Base-by-base conservation (phyloP, 352 stramenopile species). In the Pythium sp. region DNA sequence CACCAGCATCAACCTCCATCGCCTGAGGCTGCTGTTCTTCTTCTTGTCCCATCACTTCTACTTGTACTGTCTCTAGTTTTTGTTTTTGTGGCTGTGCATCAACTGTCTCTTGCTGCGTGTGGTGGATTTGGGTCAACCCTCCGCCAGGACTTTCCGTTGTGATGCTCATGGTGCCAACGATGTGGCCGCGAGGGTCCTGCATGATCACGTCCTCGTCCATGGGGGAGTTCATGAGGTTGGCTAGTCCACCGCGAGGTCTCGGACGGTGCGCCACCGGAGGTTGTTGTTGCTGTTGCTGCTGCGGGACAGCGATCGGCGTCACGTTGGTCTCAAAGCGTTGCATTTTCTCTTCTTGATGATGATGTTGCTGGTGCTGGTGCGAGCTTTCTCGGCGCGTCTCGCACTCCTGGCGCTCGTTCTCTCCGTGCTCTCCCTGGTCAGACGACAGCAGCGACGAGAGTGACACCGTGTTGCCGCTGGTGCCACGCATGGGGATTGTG, bases 171-270 rank as follows among this genome's bases (percentile, higher is more conserved):
- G 49, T 55, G 20, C 43, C 51, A 7, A 22, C 14, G 26, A 34
- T 22, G 30, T 63, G 58, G 12, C 59, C 59, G 28, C 63, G 63
- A 36, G 62, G 62, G 43, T 65, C 59, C 59, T 65, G 59, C 67
- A 73, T 68, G 32, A 67, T 61, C 22, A 67, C 71, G 57, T 81
- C 74, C n/a, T 77, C 72, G 38, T 76, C 72, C 67, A 77, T 74
- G 1, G 82, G 82, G 32, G 81, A 87, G 72, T 89, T 90, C 76
- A 91, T 91, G 72, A 90, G 76, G 41, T 72, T 83, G 2, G 81
- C 87, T 56, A 90, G 73, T 3, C 72, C 79, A 0, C 69, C 69
- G 3, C 58, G 69, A 11, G 49, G 20, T 18, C 58, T 66, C 24
- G 62, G 58, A 15, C 47, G 53, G 53, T 64, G 20, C 30, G 65